These are phyloP conservation scores for Fragaria vesca DNA, from an alignment of 306 rosid species.

Conservation along the genomic window DNA sequence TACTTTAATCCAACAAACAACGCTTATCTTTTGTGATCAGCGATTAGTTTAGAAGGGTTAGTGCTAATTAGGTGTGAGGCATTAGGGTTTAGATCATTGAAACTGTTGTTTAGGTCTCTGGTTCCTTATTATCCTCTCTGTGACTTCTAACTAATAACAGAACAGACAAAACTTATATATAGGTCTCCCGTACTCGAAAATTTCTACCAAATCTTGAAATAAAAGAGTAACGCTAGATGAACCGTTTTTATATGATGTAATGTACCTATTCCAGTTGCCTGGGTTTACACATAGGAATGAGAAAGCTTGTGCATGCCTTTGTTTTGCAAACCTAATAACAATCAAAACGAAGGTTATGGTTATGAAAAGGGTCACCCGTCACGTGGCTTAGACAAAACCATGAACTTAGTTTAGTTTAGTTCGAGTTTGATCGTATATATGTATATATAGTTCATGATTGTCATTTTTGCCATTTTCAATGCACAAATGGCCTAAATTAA, in stretches of 20 bases:
- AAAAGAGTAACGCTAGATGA: too few species aligned
- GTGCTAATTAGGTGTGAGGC: neutral
- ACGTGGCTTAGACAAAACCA: conserved; percentile 2
- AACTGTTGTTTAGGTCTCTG: neutral
- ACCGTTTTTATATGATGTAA: too few species aligned
- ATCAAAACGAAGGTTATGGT: neutral
- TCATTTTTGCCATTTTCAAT: neutral
- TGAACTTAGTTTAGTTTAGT: neutral
- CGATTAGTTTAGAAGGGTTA: neutral
- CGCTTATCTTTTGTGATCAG: neutral
- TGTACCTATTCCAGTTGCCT: too few species aligned
- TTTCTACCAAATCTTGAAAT: too few species aligned
- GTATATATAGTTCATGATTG: too few species aligned
- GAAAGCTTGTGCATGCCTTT: neutral
- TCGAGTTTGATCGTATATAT: neutral
- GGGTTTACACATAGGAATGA: neutral
- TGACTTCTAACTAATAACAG: neutral
- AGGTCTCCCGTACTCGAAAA: too few species aligned
- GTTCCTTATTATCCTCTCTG: neutral
- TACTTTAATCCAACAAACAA: neutral
- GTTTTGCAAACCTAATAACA: neutral
- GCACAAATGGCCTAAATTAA: neutral
- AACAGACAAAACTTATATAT: neutral
- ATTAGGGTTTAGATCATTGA: neutral
- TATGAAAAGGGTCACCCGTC: neutral